Evolutionary conservation across 495 filamentous ascomycete species (phyloP).

Genomic region (Neurospora sp.): DNA sequence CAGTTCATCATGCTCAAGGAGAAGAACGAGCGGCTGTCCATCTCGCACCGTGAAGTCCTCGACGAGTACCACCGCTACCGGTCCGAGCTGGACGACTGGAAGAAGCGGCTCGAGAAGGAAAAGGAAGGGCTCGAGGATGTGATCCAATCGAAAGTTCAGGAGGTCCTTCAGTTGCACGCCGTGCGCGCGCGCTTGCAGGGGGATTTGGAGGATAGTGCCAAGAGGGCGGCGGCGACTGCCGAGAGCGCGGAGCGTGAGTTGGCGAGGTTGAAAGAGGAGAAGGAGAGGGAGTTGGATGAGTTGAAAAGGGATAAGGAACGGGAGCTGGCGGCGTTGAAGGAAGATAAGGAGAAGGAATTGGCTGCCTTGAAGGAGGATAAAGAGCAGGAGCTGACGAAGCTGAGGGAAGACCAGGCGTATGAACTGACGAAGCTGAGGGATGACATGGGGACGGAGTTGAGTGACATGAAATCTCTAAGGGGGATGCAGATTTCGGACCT

Average conservation of each 20-base stretch:
- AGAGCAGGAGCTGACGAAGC: background rate
- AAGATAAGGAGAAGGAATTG: slow-evolving; percentile 3
- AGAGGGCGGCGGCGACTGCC: slow-evolving; percentile 9
- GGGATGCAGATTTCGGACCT: slow-evolving; percentile 8
- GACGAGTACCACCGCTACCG: slow-evolving; percentile 28
- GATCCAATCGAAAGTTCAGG: slow-evolving; percentile 19
- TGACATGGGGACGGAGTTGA: slow-evolving; percentile 1
- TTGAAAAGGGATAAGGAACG: slow-evolving; percentile 1
- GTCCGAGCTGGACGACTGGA: slow-evolving; percentile 24
- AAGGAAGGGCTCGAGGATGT: slow-evolving; percentile 21
- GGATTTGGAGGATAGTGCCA: slow-evolving; percentile 17
- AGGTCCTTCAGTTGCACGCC: slow-evolving; percentile 20
- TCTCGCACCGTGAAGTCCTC: slow-evolving; percentile 22
- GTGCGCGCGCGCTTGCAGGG: slow-evolving; percentile 13
- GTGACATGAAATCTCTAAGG: background rate
- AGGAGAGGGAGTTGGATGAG: slow-evolving; percentile 4
- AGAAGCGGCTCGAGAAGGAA: slow-evolving; percentile 15
- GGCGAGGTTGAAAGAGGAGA: slow-evolving; percentile 1
- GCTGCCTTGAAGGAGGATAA: slow-evolving; percentile 1
- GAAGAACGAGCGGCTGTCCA: slow-evolving; percentile 23
- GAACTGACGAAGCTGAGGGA: slow-evolving; percentile 6
- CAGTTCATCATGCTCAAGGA: slow-evolving; percentile 29
- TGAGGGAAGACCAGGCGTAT: background rate
- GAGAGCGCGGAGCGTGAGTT: slow-evolving; percentile 7
- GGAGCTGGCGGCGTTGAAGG: slow-evolving; percentile 2